phyloP scores from a whole-genome alignment of 441 rosid species.

The Euphorbia schlechtendalii region DNA sequence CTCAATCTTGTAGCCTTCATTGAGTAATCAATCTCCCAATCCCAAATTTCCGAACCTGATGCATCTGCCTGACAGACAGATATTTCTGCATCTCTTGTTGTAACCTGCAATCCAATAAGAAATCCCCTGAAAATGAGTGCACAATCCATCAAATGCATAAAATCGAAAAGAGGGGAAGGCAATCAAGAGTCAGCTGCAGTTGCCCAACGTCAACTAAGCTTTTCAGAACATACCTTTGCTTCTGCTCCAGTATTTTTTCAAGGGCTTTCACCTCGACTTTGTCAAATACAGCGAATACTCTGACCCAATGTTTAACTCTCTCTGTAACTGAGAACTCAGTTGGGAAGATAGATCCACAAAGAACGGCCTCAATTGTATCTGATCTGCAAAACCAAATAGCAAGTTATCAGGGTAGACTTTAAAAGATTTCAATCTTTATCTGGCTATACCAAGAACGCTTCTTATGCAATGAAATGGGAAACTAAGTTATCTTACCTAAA shows the following conservation, averaged over 20 bases:
- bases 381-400: slow-evolving; percentile 61
- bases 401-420: slow-evolving; percentile 2
- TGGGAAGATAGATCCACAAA: slow-evolving; percentile 69
- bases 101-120: slow-evolving; percentile 70
- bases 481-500: slow-evolving; percentile 50
- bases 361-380: slow-evolving; percentile 74
- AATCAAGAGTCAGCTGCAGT: slow-evolving; percentile 17
- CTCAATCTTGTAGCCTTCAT: slow-evolving; percentile 16
- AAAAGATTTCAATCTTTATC: neutral
- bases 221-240: slow-evolving; percentile 63
- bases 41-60: slow-evolving; percentile 54
- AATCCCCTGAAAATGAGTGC: slow-evolving; percentile 33
- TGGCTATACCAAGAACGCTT: slow-evolving; percentile 10
- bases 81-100: slow-evolving; percentile 98
- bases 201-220: slow-evolving; percentile 23
- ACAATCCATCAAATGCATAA: slow-evolving; percentile 29
- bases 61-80: slow-evolving; percentile 70
- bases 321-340: slow-evolving; percentile 53
- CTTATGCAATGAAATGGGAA: neutral
- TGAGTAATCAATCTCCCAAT: slow-evolving; percentile 17
- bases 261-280: slow-evolving; percentile 88
- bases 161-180: slow-evolving; percentile 16
- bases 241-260: slow-evolving; percentile 93
- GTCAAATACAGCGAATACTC: slow-evolving; percentile 75
- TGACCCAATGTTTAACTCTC: slow-evolving; percentile 71